phyloP scores from a whole-genome alignment of 2,329 filamentous ascomycete species.

The Orbilia ellipsospora region DNA sequence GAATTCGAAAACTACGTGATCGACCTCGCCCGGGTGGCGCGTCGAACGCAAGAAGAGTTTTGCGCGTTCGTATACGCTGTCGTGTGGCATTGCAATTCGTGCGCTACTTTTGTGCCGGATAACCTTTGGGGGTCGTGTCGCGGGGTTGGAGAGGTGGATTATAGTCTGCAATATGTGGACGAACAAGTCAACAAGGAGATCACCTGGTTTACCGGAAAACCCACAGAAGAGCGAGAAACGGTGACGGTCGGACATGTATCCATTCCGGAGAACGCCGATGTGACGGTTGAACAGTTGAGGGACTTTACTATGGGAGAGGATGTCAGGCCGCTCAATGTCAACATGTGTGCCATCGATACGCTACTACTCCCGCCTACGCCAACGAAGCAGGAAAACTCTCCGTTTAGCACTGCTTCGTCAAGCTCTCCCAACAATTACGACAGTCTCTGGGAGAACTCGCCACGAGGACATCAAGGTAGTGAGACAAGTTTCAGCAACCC shows the following conservation, averaged over 20 bases:
- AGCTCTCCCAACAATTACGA: constrained; percentile 50
- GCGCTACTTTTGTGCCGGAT: constrained; percentile 52
- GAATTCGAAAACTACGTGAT: constrained; percentile 50
- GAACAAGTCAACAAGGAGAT: constrained; percentile 35
- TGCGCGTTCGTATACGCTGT: constrained; percentile 46
- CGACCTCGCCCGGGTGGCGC: constrained; percentile 33
- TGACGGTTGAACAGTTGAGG: constrained; percentile 13
- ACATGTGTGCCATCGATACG: constrained; percentile 40
- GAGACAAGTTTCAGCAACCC: constrained; percentile 52
- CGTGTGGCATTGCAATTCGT: constrained; percentile 53
- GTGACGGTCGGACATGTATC: constrained; percentile 31
- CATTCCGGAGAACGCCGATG: constrained; percentile 16
- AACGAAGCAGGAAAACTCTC: constrained; percentile 21
- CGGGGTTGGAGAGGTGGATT: constrained; percentile 34
- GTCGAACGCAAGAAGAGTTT: constrained; percentile 44
- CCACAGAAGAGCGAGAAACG: constrained; percentile 10
- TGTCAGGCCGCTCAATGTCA: constrained; percentile 12
- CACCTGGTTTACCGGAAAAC: constrained; percentile 33
- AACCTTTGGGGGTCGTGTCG: constrained; percentile 38
- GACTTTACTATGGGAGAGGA: constrained; percentile 19
- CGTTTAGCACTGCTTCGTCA: constrained; percentile 47
- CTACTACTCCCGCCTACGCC: constrained; percentile 19
- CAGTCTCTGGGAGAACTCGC: constrained; percentile 41
- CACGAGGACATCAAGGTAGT: constrained; percentile 36
- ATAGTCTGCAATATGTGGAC: constrained; percentile 48